Evolutionary conservation across 106 monocot genomes (phyloP).

Genomic region (Dendrobium officinale): DNA sequence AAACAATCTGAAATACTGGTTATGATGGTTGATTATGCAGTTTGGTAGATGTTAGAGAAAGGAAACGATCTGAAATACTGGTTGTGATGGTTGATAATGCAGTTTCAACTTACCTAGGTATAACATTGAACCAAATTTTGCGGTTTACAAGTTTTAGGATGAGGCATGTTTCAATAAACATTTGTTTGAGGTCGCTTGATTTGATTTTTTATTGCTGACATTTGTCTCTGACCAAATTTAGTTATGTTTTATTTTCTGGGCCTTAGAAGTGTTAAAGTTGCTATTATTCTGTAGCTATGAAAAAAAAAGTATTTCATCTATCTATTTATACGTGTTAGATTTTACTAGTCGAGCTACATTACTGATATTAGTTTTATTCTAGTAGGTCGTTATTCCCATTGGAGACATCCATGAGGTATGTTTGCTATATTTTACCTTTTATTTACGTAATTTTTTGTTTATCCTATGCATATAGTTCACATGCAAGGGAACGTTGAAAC

Average conservation of each 20-base stretch:
- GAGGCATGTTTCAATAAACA: neutral
- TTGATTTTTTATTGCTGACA: neutral
- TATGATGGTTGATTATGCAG: neutral
- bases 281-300: neutral
- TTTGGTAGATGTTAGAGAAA: neutral
- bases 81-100: neutral
- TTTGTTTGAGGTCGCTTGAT: neutral
- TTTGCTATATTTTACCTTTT: neutral
- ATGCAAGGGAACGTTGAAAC: constrained; percentile 17
- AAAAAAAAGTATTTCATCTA: neutral
- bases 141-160: neutral
- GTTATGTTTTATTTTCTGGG: neutral
- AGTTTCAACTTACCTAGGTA: neutral
- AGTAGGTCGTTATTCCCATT: constrained; percentile 84
- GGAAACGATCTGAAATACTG: neutral
- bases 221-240: too few species aligned
- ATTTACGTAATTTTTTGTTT: neutral
- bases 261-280: neutral
- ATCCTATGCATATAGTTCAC: neutral
- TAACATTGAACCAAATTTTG: neutral
- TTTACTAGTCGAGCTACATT: neutral
- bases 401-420: constrained; percentile 95
- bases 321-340: neutral
- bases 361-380: constrained; percentile 10
- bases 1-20: neutral